A percentile compares a stretch with the other conserved stretches of the same genome.
These are phyloP conservation scores for Fusarium lyarnte DNA, from an alignment of 2,329 filamentous ascomycete genomes.

Conservation along the genomic window DNA sequence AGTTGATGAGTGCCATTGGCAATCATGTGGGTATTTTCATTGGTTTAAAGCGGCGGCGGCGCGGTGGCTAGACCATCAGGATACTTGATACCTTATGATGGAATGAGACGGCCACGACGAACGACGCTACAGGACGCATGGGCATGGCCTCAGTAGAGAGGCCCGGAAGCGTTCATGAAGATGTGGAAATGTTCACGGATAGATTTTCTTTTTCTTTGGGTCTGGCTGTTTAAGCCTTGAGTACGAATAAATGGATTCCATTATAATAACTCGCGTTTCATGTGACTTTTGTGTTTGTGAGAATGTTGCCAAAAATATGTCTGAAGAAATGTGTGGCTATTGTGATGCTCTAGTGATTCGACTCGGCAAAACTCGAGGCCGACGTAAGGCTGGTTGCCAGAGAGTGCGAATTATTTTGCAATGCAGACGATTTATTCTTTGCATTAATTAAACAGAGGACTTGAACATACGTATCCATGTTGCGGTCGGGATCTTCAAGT, in stretches of 20 bases:
- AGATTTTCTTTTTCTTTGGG: slow-evolving; percentile 47
- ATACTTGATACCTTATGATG: slow-evolving; percentile 40
- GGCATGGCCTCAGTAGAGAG: slow-evolving; percentile 46
- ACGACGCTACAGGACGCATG: slow-evolving; percentile 45
- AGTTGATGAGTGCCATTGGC: slow-evolving; percentile 42
- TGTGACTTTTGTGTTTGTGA: background rate
- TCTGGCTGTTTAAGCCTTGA: slow-evolving; percentile 36
- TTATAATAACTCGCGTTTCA: background rate
- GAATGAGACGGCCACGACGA: slow-evolving; percentile 34
- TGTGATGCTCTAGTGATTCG: background rate
- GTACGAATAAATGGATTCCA: slow-evolving; percentile 39
- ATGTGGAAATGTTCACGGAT: slow-evolving; percentile 48
- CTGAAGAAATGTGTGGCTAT: too few relatives aligned
- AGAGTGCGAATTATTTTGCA: too few relatives aligned
- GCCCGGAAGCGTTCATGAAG: slow-evolving; percentile 42
- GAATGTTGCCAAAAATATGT: too few relatives aligned
- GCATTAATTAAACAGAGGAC: too few relatives aligned
- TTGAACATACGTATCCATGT: too few relatives aligned
- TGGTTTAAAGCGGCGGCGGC: slow-evolving; percentile 36
- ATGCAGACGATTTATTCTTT: too few relatives aligned
- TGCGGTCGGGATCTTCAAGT: too few relatives aligned
- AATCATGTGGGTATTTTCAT: slow-evolving; percentile 44
- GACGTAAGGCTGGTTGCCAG: background rate
- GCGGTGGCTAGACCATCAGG: slow-evolving; percentile 41
- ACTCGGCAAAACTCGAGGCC: background rate